Evolutionary conservation across 352 stramenopile species (phyloP), one percentile per base, ranked within the genome.

Genomic region (Plasmopara viticola): DNA sequence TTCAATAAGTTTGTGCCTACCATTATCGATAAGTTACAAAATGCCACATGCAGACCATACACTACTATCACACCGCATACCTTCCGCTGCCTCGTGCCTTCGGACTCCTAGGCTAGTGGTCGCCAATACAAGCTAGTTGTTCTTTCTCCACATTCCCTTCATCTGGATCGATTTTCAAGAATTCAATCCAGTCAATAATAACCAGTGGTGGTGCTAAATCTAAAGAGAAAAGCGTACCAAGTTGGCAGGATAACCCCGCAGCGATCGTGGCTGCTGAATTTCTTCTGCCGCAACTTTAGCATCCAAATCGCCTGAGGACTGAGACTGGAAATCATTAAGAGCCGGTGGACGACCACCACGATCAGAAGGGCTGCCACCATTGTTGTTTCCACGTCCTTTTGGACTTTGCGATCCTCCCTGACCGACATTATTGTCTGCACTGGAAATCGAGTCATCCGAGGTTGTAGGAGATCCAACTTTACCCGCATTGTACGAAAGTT

Each of bases 141-240:
- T 87, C 58, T 86, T 87, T 20, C 60, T 68, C 79, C 79, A 87
- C 64, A 90, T 82, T 47, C 78, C 78, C 61, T 90, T 90, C 68
- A 87, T 82, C 79, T 90, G 37, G 13, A 47, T 48, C 4, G 9
- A 5, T 18, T 35, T 25, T 25, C 20, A 25, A 34, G 30, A 31
- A 44, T 13, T 18, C 15, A 25, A 53, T 34, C 59, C 42, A 63
- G 37, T 58, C 51, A 47, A 34, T 20, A 54, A 56, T 9, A 33
- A 12, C 30, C 4, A 4, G 9, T n/a, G 5, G 5, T 6, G 7
- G 13, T n/a, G 7, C 37, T 9, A 41, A 41, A 18, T 6, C 9
- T 41, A 15, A 41, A 15, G 14, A 15, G 5, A 41, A 4, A 41
- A 18, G 13, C 63, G 43, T 68, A 84, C 73, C 62, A 84, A 56